Evolutionary conservation across 257 asterid genomes (phyloP).

Genomic region (Plantago major): DNA sequence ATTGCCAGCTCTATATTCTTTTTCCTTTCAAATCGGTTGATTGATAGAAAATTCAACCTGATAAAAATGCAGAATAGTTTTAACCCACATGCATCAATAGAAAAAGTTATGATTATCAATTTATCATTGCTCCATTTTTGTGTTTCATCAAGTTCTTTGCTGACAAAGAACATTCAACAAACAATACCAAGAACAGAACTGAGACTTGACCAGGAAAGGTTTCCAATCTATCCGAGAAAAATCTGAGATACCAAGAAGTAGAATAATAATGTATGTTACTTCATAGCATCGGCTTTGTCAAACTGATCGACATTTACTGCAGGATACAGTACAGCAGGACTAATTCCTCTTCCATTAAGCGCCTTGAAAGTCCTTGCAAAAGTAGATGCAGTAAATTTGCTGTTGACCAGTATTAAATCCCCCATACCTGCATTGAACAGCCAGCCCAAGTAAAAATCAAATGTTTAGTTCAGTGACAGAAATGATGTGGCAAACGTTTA

Average conservation of each 20-base stretch:
- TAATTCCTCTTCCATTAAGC: constrained; percentile 56
- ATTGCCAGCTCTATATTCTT: constrained; percentile 91
- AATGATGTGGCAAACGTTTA: neutral
- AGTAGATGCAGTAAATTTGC: constrained; percentile 89
- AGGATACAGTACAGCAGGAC: constrained; percentile 93
- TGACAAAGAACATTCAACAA: neutral
- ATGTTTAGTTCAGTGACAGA: neutral
- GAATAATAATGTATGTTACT: constrained; percentile 43
- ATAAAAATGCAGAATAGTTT: constrained; percentile 17
- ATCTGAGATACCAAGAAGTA: constrained; percentile 30
- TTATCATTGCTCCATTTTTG: constrained; percentile 28
- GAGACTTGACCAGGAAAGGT: neutral
- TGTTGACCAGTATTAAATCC: constrained; percentile 83
- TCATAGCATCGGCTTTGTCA: constrained; percentile 46
- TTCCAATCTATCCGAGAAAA: constrained; percentile 24
- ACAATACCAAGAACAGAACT: neutral
- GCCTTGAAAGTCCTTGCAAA: constrained; percentile 85
- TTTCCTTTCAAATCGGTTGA: constrained; percentile 92
- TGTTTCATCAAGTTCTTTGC: neutral
- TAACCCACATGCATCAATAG: neutral
- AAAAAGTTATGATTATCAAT: no score
- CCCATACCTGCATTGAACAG: constrained; percentile 70
- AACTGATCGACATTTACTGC: constrained; percentile 90
- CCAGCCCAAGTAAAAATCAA: neutral
- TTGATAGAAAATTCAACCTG: constrained; percentile 86